A percentile compares a stretch with the other conserved stretches of the same genome.
Evolutionary conservation across 1,139 yeast species (phyloP).

Genomic region (Saccharomycopsis hybrid): DNA sequence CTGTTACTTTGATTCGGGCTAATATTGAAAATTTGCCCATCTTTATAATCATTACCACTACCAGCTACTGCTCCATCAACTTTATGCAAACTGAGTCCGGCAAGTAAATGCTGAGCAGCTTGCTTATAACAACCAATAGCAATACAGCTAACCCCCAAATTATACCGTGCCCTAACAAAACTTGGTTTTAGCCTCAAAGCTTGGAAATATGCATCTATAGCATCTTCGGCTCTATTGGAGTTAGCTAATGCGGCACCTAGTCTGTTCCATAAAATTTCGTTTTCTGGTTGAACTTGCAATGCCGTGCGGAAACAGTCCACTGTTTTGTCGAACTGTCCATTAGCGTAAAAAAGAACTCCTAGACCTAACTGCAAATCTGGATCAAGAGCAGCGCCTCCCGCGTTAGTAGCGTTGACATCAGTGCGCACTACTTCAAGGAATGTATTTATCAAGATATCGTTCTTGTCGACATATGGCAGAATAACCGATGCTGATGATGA

Average conservation of each 20-base stretch:
- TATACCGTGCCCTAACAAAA: slow-evolving; percentile 92
- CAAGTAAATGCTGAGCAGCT: slow-evolving; percentile 87
- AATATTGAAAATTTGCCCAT: slow-evolving; percentile 33
- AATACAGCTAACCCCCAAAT: slow-evolving; percentile 89
- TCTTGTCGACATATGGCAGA: slow-evolving; percentile 76
- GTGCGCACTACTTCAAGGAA: slow-evolving; percentile 13
- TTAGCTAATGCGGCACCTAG: slow-evolving; percentile 94
- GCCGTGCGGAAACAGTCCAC: slow-evolving; percentile 94
- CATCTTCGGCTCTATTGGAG: slow-evolving; percentile 87
- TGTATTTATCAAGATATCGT: slow-evolving; percentile 70
- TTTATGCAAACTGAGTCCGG: slow-evolving; percentile 88
- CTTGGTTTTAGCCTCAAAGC: slow-evolving; percentile 90
- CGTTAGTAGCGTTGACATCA: too few species aligned
- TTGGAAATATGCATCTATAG: slow-evolving; percentile 85
- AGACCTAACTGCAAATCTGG: slow-evolving; percentile 93
- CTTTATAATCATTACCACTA: slow-evolving; percentile 29
- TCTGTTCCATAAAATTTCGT: slow-evolving; percentile 89
- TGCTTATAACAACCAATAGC: slow-evolving; percentile 95
- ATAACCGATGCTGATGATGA: slow-evolving; percentile 66
- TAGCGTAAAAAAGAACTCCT: slow-evolving; percentile 88
- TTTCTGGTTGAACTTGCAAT: slow-evolving; percentile 73
- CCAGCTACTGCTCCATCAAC: slow-evolving; percentile 54
- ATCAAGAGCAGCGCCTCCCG: slow-evolving; percentile 73
- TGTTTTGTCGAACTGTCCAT: slow-evolving; percentile 90
- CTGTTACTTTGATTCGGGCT: slow-evolving; percentile 63